Evolutionary conservation across 2,329 filamentous ascomycete genomes (phyloP).

Genomic region (Chaetomium sp.): DNA sequence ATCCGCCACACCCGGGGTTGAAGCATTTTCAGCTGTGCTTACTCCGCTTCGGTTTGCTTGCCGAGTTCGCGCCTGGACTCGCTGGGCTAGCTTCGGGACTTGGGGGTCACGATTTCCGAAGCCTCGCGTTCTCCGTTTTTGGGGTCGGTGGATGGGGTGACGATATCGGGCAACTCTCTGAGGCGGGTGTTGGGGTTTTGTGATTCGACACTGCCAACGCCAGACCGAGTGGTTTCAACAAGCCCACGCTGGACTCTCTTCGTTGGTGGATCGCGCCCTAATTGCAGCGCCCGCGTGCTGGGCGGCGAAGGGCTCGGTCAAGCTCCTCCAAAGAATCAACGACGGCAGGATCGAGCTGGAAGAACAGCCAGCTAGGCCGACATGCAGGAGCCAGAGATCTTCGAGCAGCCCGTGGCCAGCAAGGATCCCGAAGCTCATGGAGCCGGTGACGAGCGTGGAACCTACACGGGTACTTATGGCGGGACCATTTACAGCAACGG

Average conservation of each 20-base stretch:
- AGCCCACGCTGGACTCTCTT: not conserved
- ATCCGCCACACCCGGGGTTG: not conserved
- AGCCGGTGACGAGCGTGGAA: conserved; percentile 30
- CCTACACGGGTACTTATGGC: conserved; percentile 28
- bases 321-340: not conserved
- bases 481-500: conserved; percentile 31
- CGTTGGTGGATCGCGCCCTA: not conserved
- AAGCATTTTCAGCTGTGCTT: not conserved
- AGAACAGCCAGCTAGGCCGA: not conserved
- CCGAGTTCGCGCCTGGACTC: not conserved
- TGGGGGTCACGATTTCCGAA: not conserved
- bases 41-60: not conserved
- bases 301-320: not conserved
- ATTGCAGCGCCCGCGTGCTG: not conserved
- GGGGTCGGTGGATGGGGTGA: not conserved
- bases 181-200: not conserved
- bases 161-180: too few species aligned
- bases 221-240: not conserved
- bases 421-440: conserved; percentile 31
- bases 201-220: not conserved
- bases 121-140: not conserved
- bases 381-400: conserved; percentile 38
- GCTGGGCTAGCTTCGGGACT: not conserved
- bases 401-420: conserved; percentile 35
- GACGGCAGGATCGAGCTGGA: not conserved